Evolutionary conservation across 352 stramenopile species (phyloP), one percentile per base, ranked within the genome.

Genomic region (Hyaloperonospora arabidopsidis): DNA sequence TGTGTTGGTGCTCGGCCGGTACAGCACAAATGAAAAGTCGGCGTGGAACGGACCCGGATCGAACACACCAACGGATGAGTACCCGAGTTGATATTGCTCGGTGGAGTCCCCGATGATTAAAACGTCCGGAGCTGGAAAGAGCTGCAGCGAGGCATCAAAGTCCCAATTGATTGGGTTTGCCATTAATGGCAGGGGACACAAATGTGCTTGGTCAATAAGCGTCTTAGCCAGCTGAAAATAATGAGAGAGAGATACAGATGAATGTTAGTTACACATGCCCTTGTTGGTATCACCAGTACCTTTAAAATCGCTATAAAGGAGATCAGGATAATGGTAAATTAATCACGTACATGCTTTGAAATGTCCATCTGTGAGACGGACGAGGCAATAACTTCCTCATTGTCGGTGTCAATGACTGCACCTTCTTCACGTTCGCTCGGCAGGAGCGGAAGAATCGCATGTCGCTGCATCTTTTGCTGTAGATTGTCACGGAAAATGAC

Each of bases 141-240:
- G 73, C 49, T 93, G 80, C 38, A 98, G 61, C 5, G 87, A 78
- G 36, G 90, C 80, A 67, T 98, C 91, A 56, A 93, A 97, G 19
- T 92, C 84, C 90, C 91, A 97, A 61, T 95, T 95, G 55, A 97
- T 95, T n/a, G 94, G 92, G 54, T 77, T 80, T 21, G 76, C 72
- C 52, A 89, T 79, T 13, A 96, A 60, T 29, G 87, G 86, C 32
- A 97, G 65, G 7, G 94, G 94, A 55, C 79, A 94, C 56, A 98
- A 68, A 57, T 98, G 93, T 13, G 84, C 87, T 75, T 98, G 92
- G 60, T 97, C 87, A 36, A 98, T 83, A 11, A 97, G 51, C 51
- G 87, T 89, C 68, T 88, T 83, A 67, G 84, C 71, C 72, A 96
- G 53, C 79, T 89, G 40, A 17, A 52, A 35, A 12, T n/a, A 48